Conservation (phyloP, 768 basidiomycete species). For the Lactarius psammicola region DNA sequence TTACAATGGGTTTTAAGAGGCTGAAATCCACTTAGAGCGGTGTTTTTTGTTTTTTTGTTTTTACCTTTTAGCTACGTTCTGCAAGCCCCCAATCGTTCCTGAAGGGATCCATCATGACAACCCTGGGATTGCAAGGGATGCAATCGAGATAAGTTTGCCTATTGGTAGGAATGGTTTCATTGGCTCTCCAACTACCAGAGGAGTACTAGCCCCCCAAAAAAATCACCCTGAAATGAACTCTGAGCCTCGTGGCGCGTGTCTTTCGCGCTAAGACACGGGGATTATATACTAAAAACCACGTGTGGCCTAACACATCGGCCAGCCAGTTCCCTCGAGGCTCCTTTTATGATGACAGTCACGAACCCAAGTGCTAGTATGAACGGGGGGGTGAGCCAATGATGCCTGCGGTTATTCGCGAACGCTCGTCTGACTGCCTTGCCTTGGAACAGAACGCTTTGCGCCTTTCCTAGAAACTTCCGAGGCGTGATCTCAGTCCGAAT, state of each 20-base stretch:
- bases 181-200: background rate
- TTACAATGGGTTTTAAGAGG: background rate
- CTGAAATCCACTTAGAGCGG: background rate
- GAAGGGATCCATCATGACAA: background rate
- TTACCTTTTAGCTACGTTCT: slow-evolving; percentile 5
- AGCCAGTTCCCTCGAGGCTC: slow-evolving; percentile 3
- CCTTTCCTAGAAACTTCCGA: slow-evolving; percentile 13
- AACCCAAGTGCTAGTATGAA: slow-evolving; percentile 2
- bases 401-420: background rate
- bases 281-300: background rate
- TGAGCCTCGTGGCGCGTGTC: slow-evolving; percentile 4
- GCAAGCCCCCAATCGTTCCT: background rate
- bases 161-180: slow-evolving; percentile 2
- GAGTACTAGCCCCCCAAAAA: background rate
- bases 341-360: background rate
- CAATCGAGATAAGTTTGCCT: slow-evolving; percentile 21
- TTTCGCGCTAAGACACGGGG: background rate
- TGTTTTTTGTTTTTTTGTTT: slow-evolving; percentile 10
- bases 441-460: slow-evolving; percentile 9
- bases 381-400: background rate
- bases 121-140: background rate
- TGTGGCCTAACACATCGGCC: background rate
- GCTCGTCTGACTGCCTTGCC: background rate
- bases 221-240: background rate
- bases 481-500: slow-evolving; percentile 15